phyloP scores from a whole-genome alignment of 2,329 filamentous ascomycete species.

The Scedosporium boydii region DNA sequence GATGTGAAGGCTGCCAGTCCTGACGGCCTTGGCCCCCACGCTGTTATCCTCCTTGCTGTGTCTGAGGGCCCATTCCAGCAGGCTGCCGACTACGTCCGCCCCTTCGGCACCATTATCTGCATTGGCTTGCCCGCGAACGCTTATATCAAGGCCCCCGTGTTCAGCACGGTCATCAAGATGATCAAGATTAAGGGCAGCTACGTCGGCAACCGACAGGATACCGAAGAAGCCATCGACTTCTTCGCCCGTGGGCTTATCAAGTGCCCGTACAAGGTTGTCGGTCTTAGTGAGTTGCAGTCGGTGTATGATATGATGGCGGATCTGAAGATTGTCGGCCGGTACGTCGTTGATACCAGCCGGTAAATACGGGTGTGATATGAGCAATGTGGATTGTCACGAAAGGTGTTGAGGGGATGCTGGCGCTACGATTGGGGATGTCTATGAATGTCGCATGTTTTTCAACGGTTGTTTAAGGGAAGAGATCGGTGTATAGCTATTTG shows the following conservation, averaged over 20 bases:
- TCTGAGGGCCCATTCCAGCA: slow-evolving; percentile 93
- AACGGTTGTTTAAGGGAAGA: too few species aligned
- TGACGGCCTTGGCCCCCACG: slow-evolving; percentile 77
- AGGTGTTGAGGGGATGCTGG: too few species aligned
- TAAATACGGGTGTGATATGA: slow-evolving; percentile 22
- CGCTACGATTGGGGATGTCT: too few species aligned
- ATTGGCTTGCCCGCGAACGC: slow-evolving; percentile 81
- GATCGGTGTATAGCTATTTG: too few species aligned
- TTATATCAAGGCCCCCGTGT: slow-evolving; percentile 73
- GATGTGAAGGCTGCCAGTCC: slow-evolving; percentile 75
- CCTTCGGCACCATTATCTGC: slow-evolving; percentile 73
- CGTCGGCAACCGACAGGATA: slow-evolving; percentile 85
- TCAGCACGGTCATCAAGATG: slow-evolving; percentile 83
- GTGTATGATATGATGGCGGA: slow-evolving; percentile 71
- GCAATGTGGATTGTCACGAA: too few species aligned
- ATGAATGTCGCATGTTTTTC: too few species aligned
- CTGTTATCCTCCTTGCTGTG: slow-evolving; percentile 77
- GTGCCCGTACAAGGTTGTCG: slow-evolving; percentile 76
- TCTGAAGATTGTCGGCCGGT: slow-evolving; percentile 66
- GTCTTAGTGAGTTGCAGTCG: slow-evolving; percentile 66
- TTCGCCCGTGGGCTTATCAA: slow-evolving; percentile 76
- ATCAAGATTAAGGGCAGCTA: slow-evolving; percentile 88
- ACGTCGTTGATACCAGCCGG: slow-evolving; percentile 66
- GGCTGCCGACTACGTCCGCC: slow-evolving; percentile 77
- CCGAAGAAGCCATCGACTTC: slow-evolving; percentile 84